Evolutionary conservation across 2,329 filamentous ascomycete genomes (phyloP), one percentile per base, ranked within the genome.

Genomic region (Cordyceps cateniannulata): DNA sequence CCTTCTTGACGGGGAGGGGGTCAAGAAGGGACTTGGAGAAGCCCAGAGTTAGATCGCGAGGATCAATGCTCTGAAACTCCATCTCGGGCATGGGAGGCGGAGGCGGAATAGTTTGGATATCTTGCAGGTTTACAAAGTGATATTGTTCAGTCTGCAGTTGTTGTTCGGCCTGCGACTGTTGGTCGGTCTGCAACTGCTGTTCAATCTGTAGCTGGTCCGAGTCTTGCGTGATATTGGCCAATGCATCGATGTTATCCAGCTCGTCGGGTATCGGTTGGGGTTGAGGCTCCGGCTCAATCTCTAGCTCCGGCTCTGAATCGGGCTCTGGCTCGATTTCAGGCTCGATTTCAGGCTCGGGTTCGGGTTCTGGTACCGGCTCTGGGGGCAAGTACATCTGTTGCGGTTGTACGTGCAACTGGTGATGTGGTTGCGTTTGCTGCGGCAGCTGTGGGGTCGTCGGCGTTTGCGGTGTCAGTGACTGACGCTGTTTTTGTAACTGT

Each of bases 41-140:
- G 32, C 62, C 48, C 6, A 63, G 44, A 18, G 59, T 61, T 20
- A 63, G 48, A 38, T 59, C 58, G 18, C 58, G 51, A 22, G 58
- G 62, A 38, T 62, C 18, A 49, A 63, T 64, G 62, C 67, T 69
- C 48, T 67, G 65, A 0, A 62, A 58, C 20, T 65, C 66, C 1
- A 67, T 65, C 64, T 68, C 67, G 10, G 65, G 55, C 8, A 68
- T 53, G n/a, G 69, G 66, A 38, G 66, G 69, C 9, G 66, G 67
- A 22, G 67, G 65, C 2, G 69, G 66, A 24, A 66, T 65, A 5
- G 69, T 69, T 50, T 75, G 72, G 20, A 76, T 74, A 50, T 75
- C 72, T 60, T 74, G 72, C 45, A 74, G 65, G 47, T 75, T 76
- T 40, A 76, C 74, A 65, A 72, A 76, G 49, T 73, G 68, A 55